These are phyloP conservation scores for Forsythia viridissima DNA, from an alignment of 257 asterid species.

Conservation along the genomic window DNA sequence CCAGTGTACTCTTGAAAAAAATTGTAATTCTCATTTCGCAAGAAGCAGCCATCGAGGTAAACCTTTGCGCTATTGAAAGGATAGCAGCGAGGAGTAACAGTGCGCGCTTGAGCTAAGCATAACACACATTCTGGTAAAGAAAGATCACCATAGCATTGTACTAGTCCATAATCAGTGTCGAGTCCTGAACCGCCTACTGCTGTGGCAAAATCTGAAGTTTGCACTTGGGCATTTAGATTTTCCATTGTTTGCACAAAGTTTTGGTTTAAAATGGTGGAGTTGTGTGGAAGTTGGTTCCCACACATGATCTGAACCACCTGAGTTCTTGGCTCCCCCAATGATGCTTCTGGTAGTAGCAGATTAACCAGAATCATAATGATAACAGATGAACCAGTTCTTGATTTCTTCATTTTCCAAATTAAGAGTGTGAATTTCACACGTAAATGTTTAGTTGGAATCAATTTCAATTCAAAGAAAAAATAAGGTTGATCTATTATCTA, in stretches of 20 bases:
- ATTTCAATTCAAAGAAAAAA: too few species aligned
- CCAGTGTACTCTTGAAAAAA: slow-evolving; percentile 24
- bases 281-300: slow-evolving; percentile 2
- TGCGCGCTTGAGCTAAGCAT: slow-evolving; percentile 20
- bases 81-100: slow-evolving; percentile 14
- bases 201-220: neutral
- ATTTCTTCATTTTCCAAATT: neutral
- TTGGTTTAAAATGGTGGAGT: neutral
- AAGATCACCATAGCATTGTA: slow-evolving; percentile 33
- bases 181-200: slow-evolving; percentile 5
- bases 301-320: neutral
- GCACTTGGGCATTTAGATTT: slow-evolving; percentile 4
- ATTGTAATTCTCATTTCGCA: slow-evolving; percentile 14
- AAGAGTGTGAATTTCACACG: too few species aligned
- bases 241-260: slow-evolving; percentile 10
- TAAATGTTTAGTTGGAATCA: too few species aligned
- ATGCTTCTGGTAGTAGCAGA: slow-evolving; percentile 5
- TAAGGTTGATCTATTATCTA: too few species aligned
- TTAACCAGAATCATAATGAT: neutral
- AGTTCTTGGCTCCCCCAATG: slow-evolving; percentile 17
- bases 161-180: neutral
- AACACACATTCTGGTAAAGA: slow-evolving; percentile 20
- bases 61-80: slow-evolving; percentile 24
- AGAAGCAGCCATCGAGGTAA: slow-evolving; percentile 31
- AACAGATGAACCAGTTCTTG: neutral